Conservation (phyloP, 2,329 filamentous ascomycete genomes). For the Fusarium pseudonygamai region DNA sequence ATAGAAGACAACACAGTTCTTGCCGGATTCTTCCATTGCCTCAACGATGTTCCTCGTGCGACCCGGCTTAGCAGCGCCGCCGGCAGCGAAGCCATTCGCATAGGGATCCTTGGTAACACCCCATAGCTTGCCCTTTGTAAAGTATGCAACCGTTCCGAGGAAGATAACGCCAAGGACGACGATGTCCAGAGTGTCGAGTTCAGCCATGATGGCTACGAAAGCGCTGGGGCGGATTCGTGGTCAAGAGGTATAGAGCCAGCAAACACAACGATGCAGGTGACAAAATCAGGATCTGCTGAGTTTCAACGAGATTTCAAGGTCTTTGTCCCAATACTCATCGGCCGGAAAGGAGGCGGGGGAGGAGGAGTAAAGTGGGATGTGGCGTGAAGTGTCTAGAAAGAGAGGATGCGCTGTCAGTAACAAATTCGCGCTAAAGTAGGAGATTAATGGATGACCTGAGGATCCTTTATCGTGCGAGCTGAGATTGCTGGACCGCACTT, state of each 20-base stretch:
- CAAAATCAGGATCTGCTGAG: background rate
- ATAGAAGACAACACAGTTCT: conserved; percentile 99
- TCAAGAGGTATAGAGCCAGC: background rate
- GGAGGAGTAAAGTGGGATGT: conserved; percentile 31
- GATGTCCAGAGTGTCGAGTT: conserved; percentile 95
- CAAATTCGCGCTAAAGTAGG: conserved; percentile 24
- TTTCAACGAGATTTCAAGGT: conserved; percentile 15
- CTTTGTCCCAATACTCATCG: conserved; percentile 29
- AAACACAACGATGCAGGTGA: background rate
- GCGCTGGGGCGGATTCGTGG: conserved; percentile 13
- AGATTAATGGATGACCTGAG: conserved; percentile 19
- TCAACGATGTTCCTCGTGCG: conserved; percentile 93
- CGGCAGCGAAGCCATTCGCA: conserved; percentile 75
- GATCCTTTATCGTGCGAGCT: conserved; percentile 20
- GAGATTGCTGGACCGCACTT: conserved; percentile 2
- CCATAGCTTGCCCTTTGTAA: conserved; percentile 97
- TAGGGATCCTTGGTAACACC: conserved; percentile 89
- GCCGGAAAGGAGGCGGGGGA: conserved; percentile 42
- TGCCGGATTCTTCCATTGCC: conserved; percentile 94
- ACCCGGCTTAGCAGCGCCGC: conserved; percentile 77
- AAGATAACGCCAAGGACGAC: conserved; percentile 88
- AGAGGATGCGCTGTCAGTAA: conserved; percentile 36
- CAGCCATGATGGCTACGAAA: conserved; percentile 74
- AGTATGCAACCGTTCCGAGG: conserved; percentile 90
- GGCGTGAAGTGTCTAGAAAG: conserved; percentile 37